Base-by-base conservation (phyloP, 2,329 filamentous ascomycete genomes). In the Byssoonygena ceratinophila region DNA sequence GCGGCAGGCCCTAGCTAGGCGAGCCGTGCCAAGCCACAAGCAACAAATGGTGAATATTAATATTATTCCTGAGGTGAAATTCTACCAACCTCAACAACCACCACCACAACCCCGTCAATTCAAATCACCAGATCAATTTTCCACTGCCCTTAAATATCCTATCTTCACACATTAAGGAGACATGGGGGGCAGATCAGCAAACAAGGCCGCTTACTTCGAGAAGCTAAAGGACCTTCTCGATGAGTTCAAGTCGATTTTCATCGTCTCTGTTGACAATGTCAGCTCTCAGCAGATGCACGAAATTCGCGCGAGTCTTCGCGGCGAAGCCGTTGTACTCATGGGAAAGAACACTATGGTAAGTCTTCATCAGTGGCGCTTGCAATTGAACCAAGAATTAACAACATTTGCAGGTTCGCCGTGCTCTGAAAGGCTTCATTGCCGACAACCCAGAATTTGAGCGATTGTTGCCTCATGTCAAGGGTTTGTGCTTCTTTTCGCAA, bases 241-340 rank as follows among this genome's bases (percentile, higher is more conserved):
- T 80, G 84, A 89, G 74, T 97, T 94, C 85, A 83, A 82, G 74
- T 91, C 86, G 70, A 86, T 97, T 79, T 97, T 98, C 87, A 90
- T 98, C 75, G 90, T 95, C 74, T 83, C 72, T 71, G 85, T 91
- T 71, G 87, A 97, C 88, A 98, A 97, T 98, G 92, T 98, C 83
- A 88, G 85, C 75, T 98, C 92, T 66, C 92, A 98, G 84, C 94
- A 98, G 84, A 98, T 98, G 94, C 92, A 98, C 87, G 92, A 98
- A 83, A 97, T 98, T 75, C 87, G 92, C 74, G 77, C 84, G 69
- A 76, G 87, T 68, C 86, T 98, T 74, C 90, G 92, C 73, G 85
- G 84, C 59, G 77, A 94, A 76, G 90, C 82, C 76, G 86, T 97
- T 66, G 90, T 98, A 66, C 81, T 98, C 77, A 97, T 97, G 92